Evolutionary conservation across 2,329 filamentous ascomycete genomes (phyloP).

Genomic region (Aspergillus brunneoviolaceus): DNA sequence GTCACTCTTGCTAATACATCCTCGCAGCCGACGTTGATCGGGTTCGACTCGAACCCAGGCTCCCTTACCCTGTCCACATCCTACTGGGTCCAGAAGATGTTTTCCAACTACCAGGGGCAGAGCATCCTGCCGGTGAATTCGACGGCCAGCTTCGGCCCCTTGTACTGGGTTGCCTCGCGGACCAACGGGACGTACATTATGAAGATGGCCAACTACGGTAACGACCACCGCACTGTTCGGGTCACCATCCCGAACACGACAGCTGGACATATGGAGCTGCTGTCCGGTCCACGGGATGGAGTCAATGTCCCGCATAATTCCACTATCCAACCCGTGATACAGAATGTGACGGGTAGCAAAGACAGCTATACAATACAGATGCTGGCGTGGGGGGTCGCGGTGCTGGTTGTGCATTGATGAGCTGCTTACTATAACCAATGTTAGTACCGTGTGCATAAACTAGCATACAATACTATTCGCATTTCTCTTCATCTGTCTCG

Average conservation of each 20-base stretch:
- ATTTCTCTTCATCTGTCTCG: background rate
- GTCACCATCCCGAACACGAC: conserved; percentile 26
- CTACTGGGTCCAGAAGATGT: conserved; percentile 39
- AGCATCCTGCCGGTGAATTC: conserved; percentile 32
- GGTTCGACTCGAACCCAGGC: conserved; percentile 30
- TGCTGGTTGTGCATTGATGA: conserved; percentile 18
- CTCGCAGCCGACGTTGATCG: conserved; percentile 32
- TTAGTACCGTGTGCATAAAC: too few species aligned
- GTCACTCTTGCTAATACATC: too few species aligned
- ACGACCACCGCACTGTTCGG: conserved; percentile 22
- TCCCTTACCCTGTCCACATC: conserved; percentile 34
- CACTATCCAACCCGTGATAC: conserved; percentile 15
- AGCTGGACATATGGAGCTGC: conserved; percentile 24
- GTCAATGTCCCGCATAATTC: conserved; percentile 23
- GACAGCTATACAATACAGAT: conserved; percentile 25
- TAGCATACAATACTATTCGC: background rate
- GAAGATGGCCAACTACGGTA: conserved; percentile 35
- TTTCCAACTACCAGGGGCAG: conserved; percentile 32
- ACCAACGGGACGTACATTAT: conserved; percentile 24
- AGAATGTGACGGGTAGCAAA: conserved; percentile 9
- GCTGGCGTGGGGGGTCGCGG: conserved; percentile 27
- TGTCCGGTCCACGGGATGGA: conserved; percentile 22
- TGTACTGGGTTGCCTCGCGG: conserved; percentile 38
- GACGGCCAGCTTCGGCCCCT: conserved; percentile 26
- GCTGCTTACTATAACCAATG: too few species aligned